These are phyloP conservation scores for Gastrolobium villosum DNA, from an alignment of 306 rosid species.

Conservation along the genomic window DNA sequence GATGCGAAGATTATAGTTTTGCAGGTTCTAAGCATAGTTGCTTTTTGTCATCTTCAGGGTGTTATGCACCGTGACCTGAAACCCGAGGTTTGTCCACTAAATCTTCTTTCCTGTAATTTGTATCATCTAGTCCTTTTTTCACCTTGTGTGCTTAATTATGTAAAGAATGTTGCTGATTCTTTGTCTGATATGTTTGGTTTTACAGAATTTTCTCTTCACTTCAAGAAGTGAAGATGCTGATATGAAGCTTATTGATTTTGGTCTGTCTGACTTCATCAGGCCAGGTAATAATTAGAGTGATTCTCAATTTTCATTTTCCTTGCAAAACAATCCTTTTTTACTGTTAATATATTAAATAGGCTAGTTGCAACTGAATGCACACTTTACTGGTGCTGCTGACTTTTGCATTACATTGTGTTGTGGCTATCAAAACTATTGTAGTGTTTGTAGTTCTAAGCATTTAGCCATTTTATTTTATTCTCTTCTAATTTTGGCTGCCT, in stretches of 20 bases:
- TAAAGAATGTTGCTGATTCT: slow-evolving; percentile 33
- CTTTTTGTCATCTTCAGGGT: slow-evolving; percentile 99
- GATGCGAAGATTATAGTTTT: slow-evolving; percentile 86
- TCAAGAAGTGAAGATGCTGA: slow-evolving; percentile 93
- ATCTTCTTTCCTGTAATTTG: slow-evolving; percentile 22
- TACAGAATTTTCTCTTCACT: slow-evolving; percentile 95
- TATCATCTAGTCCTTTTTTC: slow-evolving; percentile 26
- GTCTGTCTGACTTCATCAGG: slow-evolving; percentile 92
- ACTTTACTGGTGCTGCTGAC: slow-evolving; percentile 8
- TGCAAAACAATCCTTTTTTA: slow-evolving; percentile 18
- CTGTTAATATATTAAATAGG: slow-evolving; percentile 16
- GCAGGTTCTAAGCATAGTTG: slow-evolving; percentile 92
- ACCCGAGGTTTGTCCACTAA: slow-evolving; percentile 83
- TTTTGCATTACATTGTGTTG: slow-evolving; percentile 11
- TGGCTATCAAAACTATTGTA: not conserved
- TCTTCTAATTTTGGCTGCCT: not conserved
- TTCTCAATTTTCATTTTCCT: slow-evolving; percentile 36
- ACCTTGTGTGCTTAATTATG: not conserved
- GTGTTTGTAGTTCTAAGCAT: not conserved
- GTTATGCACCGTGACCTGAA: slow-evolving; percentile 99
- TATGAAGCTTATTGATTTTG: slow-evolving; percentile 99
- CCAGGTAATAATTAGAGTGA: slow-evolving; percentile 70
- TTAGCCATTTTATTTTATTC: not conserved
- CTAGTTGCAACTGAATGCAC: slow-evolving; percentile 9
- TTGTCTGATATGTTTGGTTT: slow-evolving; percentile 28